Percentiles rank a stretch among this genome's conserved stretches.
Conservation (phyloP, 2,329 filamentous ascomycete genomes). For the Arthrobotrys sphaeroides region DNA sequence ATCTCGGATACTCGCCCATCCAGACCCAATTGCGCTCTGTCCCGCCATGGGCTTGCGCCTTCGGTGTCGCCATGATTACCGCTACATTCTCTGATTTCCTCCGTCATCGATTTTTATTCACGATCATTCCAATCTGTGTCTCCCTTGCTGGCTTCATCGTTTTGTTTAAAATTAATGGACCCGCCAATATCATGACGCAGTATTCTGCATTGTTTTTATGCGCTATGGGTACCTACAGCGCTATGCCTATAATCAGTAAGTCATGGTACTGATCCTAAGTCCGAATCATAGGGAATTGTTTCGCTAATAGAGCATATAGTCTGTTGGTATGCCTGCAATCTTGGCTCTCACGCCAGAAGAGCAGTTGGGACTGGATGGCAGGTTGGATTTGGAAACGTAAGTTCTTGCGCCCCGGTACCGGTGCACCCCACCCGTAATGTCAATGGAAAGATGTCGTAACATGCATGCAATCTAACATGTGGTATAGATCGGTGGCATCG, state of each 20-base stretch:
- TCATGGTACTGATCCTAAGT: constrained; percentile 27
- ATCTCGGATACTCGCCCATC: constrained; percentile 70
- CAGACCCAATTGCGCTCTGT: constrained; percentile 66
- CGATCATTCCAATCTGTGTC: constrained; percentile 73
- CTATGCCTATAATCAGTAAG: constrained; percentile 80
- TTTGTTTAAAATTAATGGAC: constrained; percentile 74
- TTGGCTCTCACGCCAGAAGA: constrained; percentile 76
- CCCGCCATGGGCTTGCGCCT: constrained; percentile 75
- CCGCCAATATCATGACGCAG: constrained; percentile 68
- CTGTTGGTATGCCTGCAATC: constrained; percentile 84
- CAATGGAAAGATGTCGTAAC: no score
- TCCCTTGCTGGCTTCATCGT: constrained; percentile 79
- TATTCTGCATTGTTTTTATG: constrained; percentile 86
- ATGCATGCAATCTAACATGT: not conserved
- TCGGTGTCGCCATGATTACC: constrained; percentile 78
- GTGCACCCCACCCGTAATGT: not conserved
- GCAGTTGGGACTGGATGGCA: constrained; percentile 79
- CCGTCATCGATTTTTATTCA: constrained; percentile 78
- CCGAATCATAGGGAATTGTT: not conserved
- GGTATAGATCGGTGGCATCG: constrained; percentile 73
- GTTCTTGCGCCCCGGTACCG: not conserved
- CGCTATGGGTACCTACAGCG: constrained; percentile 79
- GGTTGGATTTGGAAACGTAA: constrained; percentile 75
- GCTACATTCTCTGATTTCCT: constrained; percentile 76
- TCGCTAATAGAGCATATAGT: constrained; percentile 61